Evolutionary conservation across 805 yeast species (phyloP), one percentile per base, ranked within the genome.

Genomic region (Metschnikowia sp.): DNA sequence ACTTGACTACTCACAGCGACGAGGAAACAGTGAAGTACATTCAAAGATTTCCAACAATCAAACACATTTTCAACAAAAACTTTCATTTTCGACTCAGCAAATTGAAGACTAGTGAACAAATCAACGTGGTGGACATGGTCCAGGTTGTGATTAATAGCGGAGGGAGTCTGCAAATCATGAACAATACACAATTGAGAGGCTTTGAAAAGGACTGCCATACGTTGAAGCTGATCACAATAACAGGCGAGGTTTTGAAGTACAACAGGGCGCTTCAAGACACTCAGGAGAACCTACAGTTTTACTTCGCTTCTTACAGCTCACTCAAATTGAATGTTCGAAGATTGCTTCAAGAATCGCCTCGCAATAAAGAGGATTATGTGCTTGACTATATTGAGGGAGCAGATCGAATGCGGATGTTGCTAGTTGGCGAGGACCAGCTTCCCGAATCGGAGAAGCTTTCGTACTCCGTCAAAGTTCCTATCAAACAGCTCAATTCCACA

Each of bases 321-420:
- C 56, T 82, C 44, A 79, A 76, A 44, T 49, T 68, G 3, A 82
- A 76, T 49, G 60, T 72, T 0, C 61, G 61, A 4, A 56, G 81
- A 41, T 56, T 77, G 28, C 48, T 68, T 12, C 22, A 36, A 3
- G 55, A 47, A 9, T 42, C 47, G 12, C 40, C 39, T 10, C 15
- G 44, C 9, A 52, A 55, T 0, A 58, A 57, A 2, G 52, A 41
- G 11, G 50, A 50, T 1, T 83, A 83, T 77, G 62, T 72, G 2
- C 63, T 88, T 9, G 95, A 87, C 59, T 75, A 77, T 30, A 80
- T 84, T 42, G 96, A 88, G 60, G 86, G 88, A 32, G 69, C 75
- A 29, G 82, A 83, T 54, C 67, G 92, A 52, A 84, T 81, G 78
- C 70, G 91, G 50, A 82, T 75, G 48, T 69, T 86, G 48, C 59